Evolutionary conservation across 108 stramenopile genomes (phyloP).

Genomic region (Skeletonema marinoi): DNA sequence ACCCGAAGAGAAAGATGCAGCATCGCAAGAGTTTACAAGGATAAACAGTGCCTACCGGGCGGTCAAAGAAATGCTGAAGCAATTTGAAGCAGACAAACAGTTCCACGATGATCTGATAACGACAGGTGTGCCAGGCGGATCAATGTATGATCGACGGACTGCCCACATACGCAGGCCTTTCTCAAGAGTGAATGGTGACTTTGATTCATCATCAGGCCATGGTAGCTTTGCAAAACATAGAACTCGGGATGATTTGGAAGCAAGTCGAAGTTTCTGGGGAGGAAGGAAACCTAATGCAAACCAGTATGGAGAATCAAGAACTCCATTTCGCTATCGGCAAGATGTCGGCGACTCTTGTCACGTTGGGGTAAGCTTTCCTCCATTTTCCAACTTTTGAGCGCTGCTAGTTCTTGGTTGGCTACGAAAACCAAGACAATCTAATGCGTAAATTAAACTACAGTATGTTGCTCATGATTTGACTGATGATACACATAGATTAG

Average conservation of each 20-base stretch:
- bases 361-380: conserved; percentile 32
- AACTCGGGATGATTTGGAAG: neutral
- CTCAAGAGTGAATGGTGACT: conserved; percentile 21
- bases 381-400: conserved; percentile 29
- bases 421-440: neutral
- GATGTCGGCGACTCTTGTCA: conserved; percentile 32
- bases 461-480: neutral
- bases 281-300: neutral
- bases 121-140: conserved; percentile 25
- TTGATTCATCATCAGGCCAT: conserved; percentile 19
- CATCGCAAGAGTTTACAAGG: conserved; percentile 67
- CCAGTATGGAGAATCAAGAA: conserved; percentile 2
- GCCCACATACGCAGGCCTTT: conserved; percentile 22
- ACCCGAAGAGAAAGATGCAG: conserved; percentile 62
- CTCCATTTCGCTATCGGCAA: conserved; percentile 26
- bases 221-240: conserved; percentile 27
- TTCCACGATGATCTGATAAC: conserved; percentile 22
- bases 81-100: conserved; percentile 10
- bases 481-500: neutral
- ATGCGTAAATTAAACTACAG: neutral
- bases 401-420: neutral
- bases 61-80: conserved; percentile 45
- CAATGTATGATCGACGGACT: conserved; percentile 11
- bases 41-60: conserved; percentile 75
- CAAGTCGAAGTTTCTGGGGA: conserved; percentile 12